Base-by-base conservation (phyloP, 805 yeast species). In the Suhomyces emberorum region DNA sequence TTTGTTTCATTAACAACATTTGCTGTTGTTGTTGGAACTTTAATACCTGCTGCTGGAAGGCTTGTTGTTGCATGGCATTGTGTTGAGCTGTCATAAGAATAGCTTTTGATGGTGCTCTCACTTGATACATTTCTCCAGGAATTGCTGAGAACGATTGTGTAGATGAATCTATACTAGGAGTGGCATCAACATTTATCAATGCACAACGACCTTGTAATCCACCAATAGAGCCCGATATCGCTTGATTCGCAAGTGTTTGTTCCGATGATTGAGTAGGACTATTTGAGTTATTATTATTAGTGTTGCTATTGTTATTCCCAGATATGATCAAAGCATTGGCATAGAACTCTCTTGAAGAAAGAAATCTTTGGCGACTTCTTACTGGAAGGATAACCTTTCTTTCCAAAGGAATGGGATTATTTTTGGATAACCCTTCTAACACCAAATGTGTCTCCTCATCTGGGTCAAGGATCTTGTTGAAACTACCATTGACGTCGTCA, bases 361-460 rank as follows among this genome's bases (percentile, higher is more conserved):
- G 70, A 49, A 86, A 87, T 39, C 79, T 74, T 20, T 81, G 80
- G 43, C 95, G 76, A 35, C 80, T 63, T 33, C 84, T 69, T 0
- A 83, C 74, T 3, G 97, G 88, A 45, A 84, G 64, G 2, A 85
- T 54, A 7, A 81, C 81, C 36, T 79, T 79, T 23, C 87, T 61
- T 53, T 88, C 98, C 40, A 93, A 63, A 2, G 98, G 98, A 46
- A 82, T 69, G 2, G 96, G 89, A 39, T 77, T 72, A 23, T 89
- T 81, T 48, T 85, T 73, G 10, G 84, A 74, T 15, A 91, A 88
- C 15, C 98, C 98, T 44, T 86, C 88, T 53, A 93, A 65, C 3
- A 93, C 97, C 46, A 83, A 85, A 32, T 85, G 88, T 2, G 96
- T 87, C 52, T 93, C 98, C 53, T 88, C 95, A 54, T 89, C 96